Base-by-base conservation (phyloP, 1,284 basidiomycete species). In the Boletellus dicymbophilus region DNA sequence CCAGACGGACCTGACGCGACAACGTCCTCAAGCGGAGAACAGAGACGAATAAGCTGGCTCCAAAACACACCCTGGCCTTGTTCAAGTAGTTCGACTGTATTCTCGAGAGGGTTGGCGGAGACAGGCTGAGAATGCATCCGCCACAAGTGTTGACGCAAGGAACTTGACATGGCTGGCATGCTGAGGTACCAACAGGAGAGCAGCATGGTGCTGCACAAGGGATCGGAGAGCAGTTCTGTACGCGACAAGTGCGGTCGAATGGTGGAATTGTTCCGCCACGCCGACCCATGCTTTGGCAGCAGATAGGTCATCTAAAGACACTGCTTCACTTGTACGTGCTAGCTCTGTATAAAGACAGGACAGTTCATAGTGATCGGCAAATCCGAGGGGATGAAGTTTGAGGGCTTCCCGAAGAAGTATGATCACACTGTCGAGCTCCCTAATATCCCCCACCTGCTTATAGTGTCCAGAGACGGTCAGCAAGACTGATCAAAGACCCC, bases 151-250 rank as follows among this genome's bases (percentile, higher is more conserved):
- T 4, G 41, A 54, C 15, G 52, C 28, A 18, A 49, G 6, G 3
- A 20, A 16, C n/a, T 49, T 53, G 22, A 54, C 27, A 11, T 16
- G 8, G 2, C 5, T 11, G 11, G 49, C 26, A n/a, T 40, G 21
- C 20, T 54, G 40, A 20, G 52, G 40, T 15, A 20, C n/a, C n/a
- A 41, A 16, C 9, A 52, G 52, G 9, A 53, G 41, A 2, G 28
- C 37, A 27, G 37, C 16, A 5, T 54, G 44, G 22, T 49, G 45
- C 3, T 31, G 37, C 2, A 49, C 41, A 1, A 54, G 37, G 1
- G 54, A 39, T 12, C 12, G 44, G 22, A 53, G 50, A 3, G 34
- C 37, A 9, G 37, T 53, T 26, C 27, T 23, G 27, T 48, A 50
- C 2, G 52, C 52, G 15, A 49, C 20, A 22, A 51, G 20, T 2